Percentiles rank a stretch among this genome's conserved stretches.
phyloP scores from a whole-genome alignment of 1,284 basidiomycete genomes.

The Neonothopanus nambi region DNA sequence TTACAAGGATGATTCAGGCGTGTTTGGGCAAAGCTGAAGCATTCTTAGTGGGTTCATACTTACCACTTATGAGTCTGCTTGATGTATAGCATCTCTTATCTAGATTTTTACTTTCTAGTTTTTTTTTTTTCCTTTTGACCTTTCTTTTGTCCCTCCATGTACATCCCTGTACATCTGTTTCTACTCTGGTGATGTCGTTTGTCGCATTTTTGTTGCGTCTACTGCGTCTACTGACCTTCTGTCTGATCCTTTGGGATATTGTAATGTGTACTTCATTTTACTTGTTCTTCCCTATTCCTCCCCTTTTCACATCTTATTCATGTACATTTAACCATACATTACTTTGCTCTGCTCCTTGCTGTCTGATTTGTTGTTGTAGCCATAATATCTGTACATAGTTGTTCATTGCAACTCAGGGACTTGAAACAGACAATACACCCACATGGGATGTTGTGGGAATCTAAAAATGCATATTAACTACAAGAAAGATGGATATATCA shows the following conservation, averaged over 20 bases:
- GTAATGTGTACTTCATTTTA: not conserved
- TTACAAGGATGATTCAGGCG: slow-evolving; percentile 8
- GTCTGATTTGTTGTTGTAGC: slow-evolving; percentile 1
- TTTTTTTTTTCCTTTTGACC: not conserved
- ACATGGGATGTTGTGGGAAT: not conserved
- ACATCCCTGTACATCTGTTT: not conserved
- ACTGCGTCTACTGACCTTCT: not conserved
- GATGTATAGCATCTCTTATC: not conserved
- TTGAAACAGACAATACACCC: not conserved
- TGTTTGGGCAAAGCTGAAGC: no score
- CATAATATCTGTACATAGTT: slow-evolving; percentile 1
- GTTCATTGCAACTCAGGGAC: not conserved
- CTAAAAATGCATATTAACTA: not conserved
- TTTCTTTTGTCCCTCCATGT: not conserved
- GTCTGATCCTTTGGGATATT: not conserved
- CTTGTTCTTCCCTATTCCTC: not conserved
- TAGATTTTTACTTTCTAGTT: not conserved
- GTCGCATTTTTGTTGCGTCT: not conserved
- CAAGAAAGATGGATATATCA: slow-evolving; percentile 4
- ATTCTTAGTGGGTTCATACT: no score
- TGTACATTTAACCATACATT: not conserved
- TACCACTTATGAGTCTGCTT: no score
- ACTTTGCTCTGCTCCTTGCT: no score
- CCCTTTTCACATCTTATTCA: not conserved
- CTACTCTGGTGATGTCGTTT: not conserved